Base-by-base conservation (phyloP, 1,139 yeast species). In the Blastobotrys buckinghamii region DNA sequence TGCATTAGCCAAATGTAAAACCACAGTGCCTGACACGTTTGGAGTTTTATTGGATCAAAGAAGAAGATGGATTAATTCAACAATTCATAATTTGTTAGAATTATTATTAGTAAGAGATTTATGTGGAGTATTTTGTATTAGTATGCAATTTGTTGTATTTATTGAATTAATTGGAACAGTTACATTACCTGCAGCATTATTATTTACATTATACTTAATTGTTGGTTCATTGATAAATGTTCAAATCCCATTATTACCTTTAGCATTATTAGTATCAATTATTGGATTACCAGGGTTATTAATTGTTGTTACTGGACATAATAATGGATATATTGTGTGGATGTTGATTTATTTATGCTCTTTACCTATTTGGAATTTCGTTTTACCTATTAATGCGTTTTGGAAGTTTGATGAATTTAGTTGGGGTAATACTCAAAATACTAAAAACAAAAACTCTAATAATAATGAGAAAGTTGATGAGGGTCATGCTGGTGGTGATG, bases 41-140 rank as follows among this genome's bases (percentile, higher is more conserved):
- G 75, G 69, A 54, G 95, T 90, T 39, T 72, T 92, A 59, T 72
- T 92, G 49, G 90, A 97, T 1, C 98, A 92, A 67, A 83, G 98
- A 66, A 87, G 98, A 70, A 86, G 98, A 66, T 92, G 98, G 98
- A 92, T 92, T 61, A 92, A 92, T 68, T 89, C 97, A 2, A 92
- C 98, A 0, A 95, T 92, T 43, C 98, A 92, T 68, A 92, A 92
- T 63, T 77, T 92, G 64, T 79, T 92, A 83, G 98, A 92, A 68
- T 77, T 92, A 59, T 86, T 85, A 2, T 71, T 89, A 57, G 95
- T 90, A 34, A 81, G 83, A 50, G 97, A 92, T 66, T 75, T 92
- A 57, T 92, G 98, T 75, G 98, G 98, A 56, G 92, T 96, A 0
- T 92, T 92, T 66, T 90, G 97, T 60, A 86, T 90, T 60, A 90